Base-by-base conservation (phyloP, 306 rosid genomes). In the Begonia loranthoides region DNA sequence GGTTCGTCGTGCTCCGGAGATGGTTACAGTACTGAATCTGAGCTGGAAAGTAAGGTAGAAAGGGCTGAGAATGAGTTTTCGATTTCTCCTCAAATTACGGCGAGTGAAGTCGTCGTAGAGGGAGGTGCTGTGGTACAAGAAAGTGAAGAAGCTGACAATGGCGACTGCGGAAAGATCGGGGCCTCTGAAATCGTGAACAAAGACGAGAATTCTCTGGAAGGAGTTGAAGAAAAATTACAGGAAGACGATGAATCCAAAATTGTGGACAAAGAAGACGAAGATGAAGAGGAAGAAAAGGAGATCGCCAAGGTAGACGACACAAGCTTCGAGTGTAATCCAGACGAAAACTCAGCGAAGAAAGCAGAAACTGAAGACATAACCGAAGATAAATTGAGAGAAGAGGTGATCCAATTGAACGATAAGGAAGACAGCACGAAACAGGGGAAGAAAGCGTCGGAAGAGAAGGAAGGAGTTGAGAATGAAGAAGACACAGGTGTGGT, bases 171-270 rank as follows among this genome's bases (percentile, higher is more conserved):
- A 28, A 28, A 28, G 36, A 28, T 28, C 36, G 36, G 5, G 36
- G 9, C 36, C 36, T 28, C 36, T 28, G 36, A 28, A 28, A 28
- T 28, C 9, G 17, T 49, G 47, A 13, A n/a, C 36, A 39, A 59
- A 49, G 57, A 36, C 9, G 73, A 49, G 43, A 59, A 24, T 24
- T 41, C 44, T 1, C 12, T 21, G 15, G 71, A 77, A 55, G 40
- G 57, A 6, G 38, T 64, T 17, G 49, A 67, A 46, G 48, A 63
- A 65, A n/a, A 60, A 55, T 63, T 33, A 48, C 48, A 52, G 34
- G 74, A 50, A 49, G 57, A 28, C 11, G 15, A 65, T 55, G 73
- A 60, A 66, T 54, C 56, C 13, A 59, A 64, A 43, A 66, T 19
- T 17, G 64, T 17, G 49, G 63, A 0, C 21, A 12, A n/a, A 28